These are phyloP conservation scores for Sistotremastrum niveocremeum DNA, from an alignment of 768 basidiomycete species.

Conservation along the genomic window DNA sequence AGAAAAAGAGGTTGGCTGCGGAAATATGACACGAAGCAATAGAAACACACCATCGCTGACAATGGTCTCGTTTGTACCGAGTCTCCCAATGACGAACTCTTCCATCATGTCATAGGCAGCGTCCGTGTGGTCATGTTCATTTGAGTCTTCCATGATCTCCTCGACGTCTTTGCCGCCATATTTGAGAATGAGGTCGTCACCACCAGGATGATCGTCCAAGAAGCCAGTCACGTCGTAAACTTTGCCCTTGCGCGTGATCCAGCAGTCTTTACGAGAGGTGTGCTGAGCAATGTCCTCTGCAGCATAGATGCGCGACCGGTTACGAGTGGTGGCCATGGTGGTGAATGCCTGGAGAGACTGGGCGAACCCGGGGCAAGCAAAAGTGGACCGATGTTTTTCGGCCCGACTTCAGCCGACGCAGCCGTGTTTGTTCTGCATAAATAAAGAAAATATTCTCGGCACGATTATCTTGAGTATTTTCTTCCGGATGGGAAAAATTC, in stretches of 20 bases:
- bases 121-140: slow-evolving; percentile 81
- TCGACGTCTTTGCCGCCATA: slow-evolving; percentile 80
- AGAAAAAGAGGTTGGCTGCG: neutral
- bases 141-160: slow-evolving; percentile 62
- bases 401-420: no score
- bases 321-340: slow-evolving; percentile 37
- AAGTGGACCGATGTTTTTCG: no score
- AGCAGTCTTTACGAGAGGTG: slow-evolving; percentile 49
- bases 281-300: slow-evolving; percentile 61
- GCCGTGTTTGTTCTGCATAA: no score
- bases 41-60: slow-evolving; percentile 60
- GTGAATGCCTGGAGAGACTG: neutral
- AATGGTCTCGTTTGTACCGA: slow-evolving; percentile 61
- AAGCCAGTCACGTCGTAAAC: slow-evolving; percentile 88
- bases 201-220: slow-evolving; percentile 83
- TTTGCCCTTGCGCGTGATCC: slow-evolving; percentile 67
- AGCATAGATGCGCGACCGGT: slow-evolving; percentile 61
- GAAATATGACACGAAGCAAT: slow-evolving; percentile 1
- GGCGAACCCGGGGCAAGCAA: no score
- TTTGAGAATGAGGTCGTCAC: slow-evolving; percentile 78
- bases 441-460: no score
- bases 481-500: no score
- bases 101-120: slow-evolving; percentile 86
- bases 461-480: no score
- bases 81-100: slow-evolving; percentile 72